Conservation (phyloP, 2,329 filamentous ascomycete species). For the Lomentospora prolificans region DNA sequence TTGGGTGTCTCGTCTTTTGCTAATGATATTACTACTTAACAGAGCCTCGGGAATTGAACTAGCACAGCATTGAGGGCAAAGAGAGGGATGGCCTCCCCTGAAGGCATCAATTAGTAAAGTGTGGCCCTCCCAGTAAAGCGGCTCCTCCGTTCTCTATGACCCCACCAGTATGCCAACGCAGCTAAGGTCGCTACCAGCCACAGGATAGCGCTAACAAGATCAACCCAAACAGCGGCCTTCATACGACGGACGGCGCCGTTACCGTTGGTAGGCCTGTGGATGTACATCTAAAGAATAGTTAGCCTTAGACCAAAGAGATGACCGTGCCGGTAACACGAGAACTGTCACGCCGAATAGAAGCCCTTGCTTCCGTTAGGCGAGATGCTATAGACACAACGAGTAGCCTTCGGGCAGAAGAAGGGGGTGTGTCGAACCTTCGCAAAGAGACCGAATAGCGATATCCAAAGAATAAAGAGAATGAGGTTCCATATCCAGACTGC, state of each 20-base stretch:
- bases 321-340: neutral
- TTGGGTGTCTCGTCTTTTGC: too few species aligned
- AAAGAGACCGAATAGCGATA: conserved; percentile 75
- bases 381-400: too few species aligned
- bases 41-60: too few species aligned
- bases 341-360: too few species aligned
- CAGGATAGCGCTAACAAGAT: conserved; percentile 62
- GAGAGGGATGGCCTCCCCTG: too few species aligned
- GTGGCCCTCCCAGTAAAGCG: conserved; percentile 51
- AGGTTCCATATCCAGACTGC: conserved; percentile 56
- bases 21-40: too few species aligned
- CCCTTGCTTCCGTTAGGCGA: too few species aligned
- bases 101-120: conserved; percentile 27
- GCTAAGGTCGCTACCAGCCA: conserved; percentile 59
- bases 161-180: conserved; percentile 48
- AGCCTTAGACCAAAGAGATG: neutral
- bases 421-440: conserved; percentile 40
- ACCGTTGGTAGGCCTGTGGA: conserved; percentile 56
- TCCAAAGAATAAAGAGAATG: conserved; percentile 68
- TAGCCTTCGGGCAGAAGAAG: neutral
- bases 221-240: conserved; percentile 81
- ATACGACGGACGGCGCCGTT: conserved; percentile 58
- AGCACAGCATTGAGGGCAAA: too few species aligned
- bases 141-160: conserved; percentile 38
- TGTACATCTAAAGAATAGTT: conserved; percentile 49